These are phyloP conservation scores for Fusarium armeniacum DNA, from an alignment of 2,329 filamentous ascomycete genomes.

Conservation along the genomic window DNA sequence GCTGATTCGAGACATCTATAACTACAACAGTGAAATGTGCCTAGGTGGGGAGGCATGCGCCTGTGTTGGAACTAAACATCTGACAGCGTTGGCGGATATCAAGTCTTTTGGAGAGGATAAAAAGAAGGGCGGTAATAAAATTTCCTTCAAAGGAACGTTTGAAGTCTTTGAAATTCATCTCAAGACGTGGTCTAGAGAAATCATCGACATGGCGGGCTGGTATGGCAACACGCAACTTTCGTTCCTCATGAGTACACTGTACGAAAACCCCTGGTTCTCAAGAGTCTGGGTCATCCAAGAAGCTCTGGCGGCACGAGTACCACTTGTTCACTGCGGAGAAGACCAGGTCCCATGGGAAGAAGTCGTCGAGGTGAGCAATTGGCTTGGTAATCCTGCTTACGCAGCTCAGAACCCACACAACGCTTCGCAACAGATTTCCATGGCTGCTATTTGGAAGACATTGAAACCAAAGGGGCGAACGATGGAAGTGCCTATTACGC, in stretches of 20 bases:
- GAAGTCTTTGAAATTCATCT: constrained; percentile 29
- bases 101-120: background rate
- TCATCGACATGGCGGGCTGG: constrained; percentile 38
- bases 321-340: constrained; percentile 8
- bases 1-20: constrained; percentile 35
- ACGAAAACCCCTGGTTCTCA: constrained; percentile 37
- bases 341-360: constrained; percentile 31
- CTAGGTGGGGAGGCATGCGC: constrained; percentile 6
- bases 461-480: constrained; percentile 19
- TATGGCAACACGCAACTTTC: constrained; percentile 27
- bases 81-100: background rate
- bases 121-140: background rate
- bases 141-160: constrained; percentile 28
- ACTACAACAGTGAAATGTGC: constrained; percentile 19
- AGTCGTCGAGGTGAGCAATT: constrained; percentile 21
- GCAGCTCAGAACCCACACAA: constrained; percentile 27
- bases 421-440: constrained; percentile 18
- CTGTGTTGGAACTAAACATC: constrained; percentile 25
- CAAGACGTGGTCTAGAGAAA: constrained; percentile 19
- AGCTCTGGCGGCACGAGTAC: constrained; percentile 16
- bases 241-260: constrained; percentile 30
- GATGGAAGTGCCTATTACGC: background rate
- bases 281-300: constrained; percentile 41
- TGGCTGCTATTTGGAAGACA: constrained; percentile 38
- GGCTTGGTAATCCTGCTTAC: constrained; percentile 16